phyloP scores from a whole-genome alignment of 2,329 filamentous ascomycete species.

The Epichloe bromicola region DNA sequence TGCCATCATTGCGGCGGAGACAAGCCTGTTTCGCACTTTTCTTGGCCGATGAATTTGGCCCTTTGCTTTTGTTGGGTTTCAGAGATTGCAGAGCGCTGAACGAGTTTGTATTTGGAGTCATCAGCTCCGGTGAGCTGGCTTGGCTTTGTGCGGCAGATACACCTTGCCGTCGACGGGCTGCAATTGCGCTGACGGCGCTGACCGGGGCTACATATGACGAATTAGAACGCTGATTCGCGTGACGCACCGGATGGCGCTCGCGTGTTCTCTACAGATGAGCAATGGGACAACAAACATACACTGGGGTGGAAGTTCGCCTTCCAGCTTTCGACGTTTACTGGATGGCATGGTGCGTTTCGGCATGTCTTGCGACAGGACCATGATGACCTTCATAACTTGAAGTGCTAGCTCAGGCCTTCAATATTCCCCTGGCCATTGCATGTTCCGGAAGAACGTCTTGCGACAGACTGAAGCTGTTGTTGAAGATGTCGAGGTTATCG shows the following conservation, averaged over 20 bases:
- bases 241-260: neutral
- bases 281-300: constrained; percentile 13
- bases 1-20: constrained; percentile 2
- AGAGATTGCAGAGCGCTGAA: constrained; percentile 17
- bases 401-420: neutral
- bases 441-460: no score
- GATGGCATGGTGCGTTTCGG: constrained; percentile 12
- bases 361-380: neutral
- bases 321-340: constrained; percentile 23
- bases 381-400: neutral
- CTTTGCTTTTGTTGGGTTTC: constrained; percentile 5
- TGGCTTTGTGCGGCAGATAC: constrained; percentile 6
- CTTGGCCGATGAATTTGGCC: constrained; percentile 8
- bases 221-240: neutral
- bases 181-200: constrained; percentile 25
- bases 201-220: constrained; percentile 8
- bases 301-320: constrained; percentile 15
- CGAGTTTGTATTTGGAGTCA: constrained; percentile 14
- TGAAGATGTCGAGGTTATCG: neutral
- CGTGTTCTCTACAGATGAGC: neutral
- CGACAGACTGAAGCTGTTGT: neutral
- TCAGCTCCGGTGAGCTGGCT: constrained; percentile 9
- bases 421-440: neutral
- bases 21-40: constrained; percentile 6
- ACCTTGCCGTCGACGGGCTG: constrained; percentile 19